Base-by-base conservation (phyloP, 306 rosid genomes). In the Purshia tridentata region DNA sequence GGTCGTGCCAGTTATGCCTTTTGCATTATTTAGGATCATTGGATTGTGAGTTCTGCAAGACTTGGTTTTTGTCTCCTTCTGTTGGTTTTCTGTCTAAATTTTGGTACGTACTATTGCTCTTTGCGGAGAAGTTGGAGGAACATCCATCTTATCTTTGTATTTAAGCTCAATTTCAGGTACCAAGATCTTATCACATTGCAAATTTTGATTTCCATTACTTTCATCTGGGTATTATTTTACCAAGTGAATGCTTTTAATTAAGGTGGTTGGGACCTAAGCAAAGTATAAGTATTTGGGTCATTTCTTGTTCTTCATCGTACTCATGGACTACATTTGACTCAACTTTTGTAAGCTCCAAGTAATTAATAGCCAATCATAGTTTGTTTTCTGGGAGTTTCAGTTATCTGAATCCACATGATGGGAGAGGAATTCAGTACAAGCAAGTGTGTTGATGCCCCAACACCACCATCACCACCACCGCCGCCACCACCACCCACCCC, bases 381-480 rank as follows among this genome's bases (percentile, higher is more conserved):
- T 64, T 47, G 61, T 56, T 22, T 55, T 23, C 9, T 77, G 8
- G 19, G 55, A 58, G 22, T 4, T 52, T 39, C 2, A 61, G 61
- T 18, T 8, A 55, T 63, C 35, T 62, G 80, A 72, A 29, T 19
- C 12, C 75, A 22, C 45, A 78, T 88, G 89, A 88, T 94, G 97
- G 98, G 97, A 69, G 79, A 88, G 37, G 86, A 81, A 49, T 75
- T 78, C 58, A 86, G 97, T 72, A 94, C 89, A 79, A 78, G 4
- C 52, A 46, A 56, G 50, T 59, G 44, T 20, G 74, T 23, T 57
- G 71, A 78, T 67, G 82, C 76, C 65, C 84, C 59, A 0, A 12
- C 58, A 16, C 40, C 48, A 29, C 16, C 14, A 16, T 15, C 49
- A 74, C 82, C 47, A 8, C 59, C 55, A 16, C n/a, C n/a, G n/a